Base-by-base conservation (phyloP, 805 yeast species). In the Torulaspora maleeae region DNA sequence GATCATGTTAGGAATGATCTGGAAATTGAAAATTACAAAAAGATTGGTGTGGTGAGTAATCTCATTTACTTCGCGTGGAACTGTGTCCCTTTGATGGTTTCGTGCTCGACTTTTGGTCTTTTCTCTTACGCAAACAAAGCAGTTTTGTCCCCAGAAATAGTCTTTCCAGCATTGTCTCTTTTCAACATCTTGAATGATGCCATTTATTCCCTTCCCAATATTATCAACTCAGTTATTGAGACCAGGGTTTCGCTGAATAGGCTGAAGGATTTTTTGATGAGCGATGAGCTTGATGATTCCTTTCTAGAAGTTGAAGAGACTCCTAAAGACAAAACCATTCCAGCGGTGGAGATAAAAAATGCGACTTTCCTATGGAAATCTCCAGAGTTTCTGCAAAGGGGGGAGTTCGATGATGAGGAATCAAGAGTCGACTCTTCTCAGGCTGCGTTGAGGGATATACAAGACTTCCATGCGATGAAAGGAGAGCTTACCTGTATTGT, bases 71-170 rank as follows among this genome's bases (percentile, higher is more conserved):
- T 82, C 58, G 73, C 79, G 5, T 82, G 86, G 86, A 72, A 71
- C 27, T 72, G 79, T 53, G 80, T 80, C 36, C 87, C 88, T 7
- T 73, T 81, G 50, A 64, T 80, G 55, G 85, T 83, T 4, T 76
- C 84, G 2, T 78, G 82, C 54, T 70, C 78, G 4, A 74, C 83
- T 1, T 82, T 82, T 64, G 73, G 78, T 1, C 59, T 76, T 1
- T 83, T 75, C 60, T 76, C 82, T 3, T 47, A 71, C 10, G 63
- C 70, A 15, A 69, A 73, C 20, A 61, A 67, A 3, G 56, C 55
- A 8, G 83, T 86, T 1, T 67, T 83, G 53, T 74, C 86, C 5
- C 80, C 88, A 10, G 85, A 82, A 36, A 72, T 82, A 47, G 82
- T 81, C 5, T 82, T 82, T 61, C 88, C 89, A 11, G 79, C 86